Percentiles rank a stretch among this genome's conserved stretches.
Conservation (phyloP, 1,284 basidiomycete genomes). For the Marasmius tenuissimus region DNA sequence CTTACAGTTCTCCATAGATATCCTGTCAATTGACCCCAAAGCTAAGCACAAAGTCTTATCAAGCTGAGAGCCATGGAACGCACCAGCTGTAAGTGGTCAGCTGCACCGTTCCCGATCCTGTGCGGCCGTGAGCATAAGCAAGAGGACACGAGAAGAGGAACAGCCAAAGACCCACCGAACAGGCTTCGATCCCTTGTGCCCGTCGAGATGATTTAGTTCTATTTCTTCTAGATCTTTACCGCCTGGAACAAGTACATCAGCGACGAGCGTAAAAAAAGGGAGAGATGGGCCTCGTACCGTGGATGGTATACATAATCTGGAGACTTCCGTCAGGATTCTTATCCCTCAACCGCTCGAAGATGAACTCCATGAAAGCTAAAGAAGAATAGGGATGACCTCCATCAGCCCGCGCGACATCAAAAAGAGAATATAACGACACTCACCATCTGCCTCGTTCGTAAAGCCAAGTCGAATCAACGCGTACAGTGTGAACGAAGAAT, state of each 20-base stretch:
- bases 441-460: conserved; percentile 84
- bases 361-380: conserved; percentile 86
- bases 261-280: neutral
- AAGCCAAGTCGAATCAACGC: conserved; percentile 90
- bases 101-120: conserved; percentile 88
- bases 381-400: conserved; percentile 12
- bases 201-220: conserved; percentile 81
- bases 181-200: conserved; percentile 82
- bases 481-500: conserved; percentile 90
- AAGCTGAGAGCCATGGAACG: conserved; percentile 20
- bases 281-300: conserved; percentile 44
- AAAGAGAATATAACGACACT: conserved; percentile 12
- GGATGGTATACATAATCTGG: conserved; percentile 91
- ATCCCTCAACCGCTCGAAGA: conserved; percentile 76
- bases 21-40: conserved; percentile 49
- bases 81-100: conserved; percentile 86
- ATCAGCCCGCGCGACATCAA: neutral
- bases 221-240: conserved; percentile 84
- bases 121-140: neutral
- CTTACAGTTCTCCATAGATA: conserved; percentile 86
- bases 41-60: conserved; percentile 1
- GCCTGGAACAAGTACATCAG: conserved; percentile 36
- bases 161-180: conserved; percentile 44
- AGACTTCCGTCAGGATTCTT: conserved; percentile 87
- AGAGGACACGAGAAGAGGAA: neutral